Conservation (phyloP, 176 grass and related monocot species). For the Pontederia crassipes region DNA sequence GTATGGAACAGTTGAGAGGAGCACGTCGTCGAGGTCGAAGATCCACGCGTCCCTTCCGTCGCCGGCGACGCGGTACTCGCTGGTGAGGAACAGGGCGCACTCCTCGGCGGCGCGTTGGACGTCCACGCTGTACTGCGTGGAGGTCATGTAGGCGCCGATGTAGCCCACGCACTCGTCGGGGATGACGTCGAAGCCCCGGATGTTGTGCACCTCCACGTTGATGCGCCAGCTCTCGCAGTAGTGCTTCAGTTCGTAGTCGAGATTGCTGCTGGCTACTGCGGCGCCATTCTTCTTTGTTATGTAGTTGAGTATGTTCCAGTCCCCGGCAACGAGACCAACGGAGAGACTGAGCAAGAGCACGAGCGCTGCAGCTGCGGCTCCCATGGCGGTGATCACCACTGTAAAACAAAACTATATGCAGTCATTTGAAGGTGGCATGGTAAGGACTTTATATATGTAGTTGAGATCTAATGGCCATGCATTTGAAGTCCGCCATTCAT, state of each 20-base stretch:
- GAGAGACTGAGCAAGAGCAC: not conserved
- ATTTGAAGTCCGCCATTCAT: too few relatives aligned
- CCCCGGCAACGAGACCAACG: constrained; percentile 1
- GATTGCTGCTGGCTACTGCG: too few relatives aligned
- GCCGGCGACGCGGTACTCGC: not conserved
- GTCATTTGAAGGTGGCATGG: too few relatives aligned
- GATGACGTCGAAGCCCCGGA: constrained; percentile 13
- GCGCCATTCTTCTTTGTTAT: not conserved
- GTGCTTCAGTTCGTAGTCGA: not conserved
- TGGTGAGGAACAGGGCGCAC: constrained; percentile 5
- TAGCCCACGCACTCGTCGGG: constrained; percentile 5
- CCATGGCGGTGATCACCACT: too few relatives aligned
- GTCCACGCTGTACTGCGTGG: constrained; percentile 14
- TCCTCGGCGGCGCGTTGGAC: constrained; percentile 11
- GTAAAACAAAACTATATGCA: too few relatives aligned
- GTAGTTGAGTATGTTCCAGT: constrained; percentile 20
- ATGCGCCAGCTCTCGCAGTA: constrained; percentile 23
- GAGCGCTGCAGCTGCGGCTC: too few relatives aligned
- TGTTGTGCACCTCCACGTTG: constrained; percentile 20
- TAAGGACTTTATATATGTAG: too few relatives aligned
- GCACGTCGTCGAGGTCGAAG: constrained; percentile 21
- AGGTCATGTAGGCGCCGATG: constrained; percentile 13
- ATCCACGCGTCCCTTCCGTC: constrained; percentile 17
- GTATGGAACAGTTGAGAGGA: constrained; percentile 22
- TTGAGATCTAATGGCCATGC: too few relatives aligned